Evolutionary conservation across 768 basidiomycete genomes (phyloP).

Genomic region (Russula lepida): DNA sequence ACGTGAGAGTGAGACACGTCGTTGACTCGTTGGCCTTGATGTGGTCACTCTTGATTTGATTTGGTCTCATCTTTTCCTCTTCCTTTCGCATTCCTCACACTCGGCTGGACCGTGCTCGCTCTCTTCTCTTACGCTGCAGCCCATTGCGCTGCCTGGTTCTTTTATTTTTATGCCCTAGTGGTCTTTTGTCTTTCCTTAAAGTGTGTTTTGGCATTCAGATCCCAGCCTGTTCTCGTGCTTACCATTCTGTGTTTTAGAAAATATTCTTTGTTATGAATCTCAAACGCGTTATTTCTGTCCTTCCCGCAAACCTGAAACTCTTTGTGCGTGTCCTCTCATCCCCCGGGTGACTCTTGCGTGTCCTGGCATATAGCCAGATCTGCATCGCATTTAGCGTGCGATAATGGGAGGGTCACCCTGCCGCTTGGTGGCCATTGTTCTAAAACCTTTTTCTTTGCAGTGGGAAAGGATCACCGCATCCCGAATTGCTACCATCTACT

Average conservation of each 20-base stretch:
- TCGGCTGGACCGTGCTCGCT: constrained; percentile 18
- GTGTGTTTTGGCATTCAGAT: neutral
- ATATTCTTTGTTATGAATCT: constrained; percentile 31
- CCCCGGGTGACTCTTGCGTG: neutral
- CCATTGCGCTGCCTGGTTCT: constrained; percentile 24
- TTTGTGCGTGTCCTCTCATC: constrained; percentile 34
- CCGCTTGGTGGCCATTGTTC: neutral
- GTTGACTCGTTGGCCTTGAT: too few relatives aligned
- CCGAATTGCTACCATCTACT: constrained; percentile 54
- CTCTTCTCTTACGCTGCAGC: neutral
- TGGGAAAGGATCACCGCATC: constrained; percentile 67
- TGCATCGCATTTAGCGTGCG: neutral
- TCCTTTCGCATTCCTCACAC: neutral
- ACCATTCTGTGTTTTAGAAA: neutral
- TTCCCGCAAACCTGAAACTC: constrained; percentile 36
- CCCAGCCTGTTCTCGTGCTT: neutral
- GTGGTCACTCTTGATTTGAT: too few relatives aligned
- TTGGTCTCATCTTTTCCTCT: neutral
- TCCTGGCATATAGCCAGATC: neutral
- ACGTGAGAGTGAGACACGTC: too few relatives aligned
- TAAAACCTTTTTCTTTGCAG: constrained; percentile 29
- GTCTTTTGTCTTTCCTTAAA: constrained; percentile 28
- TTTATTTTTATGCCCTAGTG: constrained; percentile 35
- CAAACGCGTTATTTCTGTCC: constrained; percentile 32
- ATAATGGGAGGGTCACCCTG: neutral